Percentiles rank a stretch among this genome's conserved stretches.
phyloP scores from a whole-genome alignment of 2,329 filamentous ascomycete species.

The Sordariomycetes sp. region DNA sequence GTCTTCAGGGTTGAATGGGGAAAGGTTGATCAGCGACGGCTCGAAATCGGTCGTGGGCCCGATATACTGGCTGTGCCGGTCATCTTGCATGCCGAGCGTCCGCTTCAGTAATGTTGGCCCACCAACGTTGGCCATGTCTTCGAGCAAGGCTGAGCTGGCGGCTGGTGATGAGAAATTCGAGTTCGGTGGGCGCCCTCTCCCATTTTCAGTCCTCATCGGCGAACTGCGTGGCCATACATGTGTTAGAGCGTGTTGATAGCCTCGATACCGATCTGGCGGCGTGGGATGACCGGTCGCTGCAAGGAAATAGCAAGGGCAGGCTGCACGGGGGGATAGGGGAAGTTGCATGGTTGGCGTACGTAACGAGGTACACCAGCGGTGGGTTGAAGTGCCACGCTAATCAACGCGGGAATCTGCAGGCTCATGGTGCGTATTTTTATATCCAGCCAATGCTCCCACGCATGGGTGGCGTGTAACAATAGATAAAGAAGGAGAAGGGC shows the following conservation, averaged over 20 bases:
- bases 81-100: slow-evolving; percentile 62
- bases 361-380: background rate
- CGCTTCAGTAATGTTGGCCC: slow-evolving; percentile 52
- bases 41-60: slow-evolving; percentile 76
- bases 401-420: background rate
- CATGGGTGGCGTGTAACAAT: background rate
- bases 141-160: slow-evolving; percentile 48
- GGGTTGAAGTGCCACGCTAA: background rate
- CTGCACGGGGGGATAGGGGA: slow-evolving; percentile 1
- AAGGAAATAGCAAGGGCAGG: slow-evolving; percentile 6
- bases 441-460: background rate
- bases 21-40: slow-evolving; percentile 69
- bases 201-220: slow-evolving; percentile 37
- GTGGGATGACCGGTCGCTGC: slow-evolving; percentile 5
- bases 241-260: slow-evolving; percentile 22
- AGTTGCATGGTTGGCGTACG: background rate
- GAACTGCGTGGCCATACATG: slow-evolving; percentile 39
- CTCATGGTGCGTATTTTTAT: background rate
- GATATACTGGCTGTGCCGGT: slow-evolving; percentile 73
- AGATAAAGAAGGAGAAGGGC: background rate
- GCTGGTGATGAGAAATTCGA: slow-evolving; percentile 48
- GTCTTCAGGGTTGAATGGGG: slow-evolving; percentile 67
- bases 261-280: slow-evolving; percentile 5
- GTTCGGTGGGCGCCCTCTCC: slow-evolving; percentile 37
- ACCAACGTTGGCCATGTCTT: slow-evolving; percentile 59